phyloP scores from a whole-genome alignment of 225 moss, liverwort and hornwort genomes.

The Neckera pumila region DNA sequence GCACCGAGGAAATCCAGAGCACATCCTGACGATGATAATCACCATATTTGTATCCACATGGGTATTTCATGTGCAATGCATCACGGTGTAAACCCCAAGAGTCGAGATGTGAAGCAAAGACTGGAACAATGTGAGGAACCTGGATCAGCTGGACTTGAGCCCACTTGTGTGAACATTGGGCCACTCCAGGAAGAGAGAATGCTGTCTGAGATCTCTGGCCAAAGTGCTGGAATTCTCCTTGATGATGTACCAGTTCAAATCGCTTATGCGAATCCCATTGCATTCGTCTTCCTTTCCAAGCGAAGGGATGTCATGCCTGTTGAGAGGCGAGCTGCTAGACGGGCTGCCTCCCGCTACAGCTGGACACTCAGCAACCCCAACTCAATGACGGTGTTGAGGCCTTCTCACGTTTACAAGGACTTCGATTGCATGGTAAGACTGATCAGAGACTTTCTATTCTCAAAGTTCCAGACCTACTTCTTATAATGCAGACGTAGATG shows the following conservation, averaged over 20 bases:
- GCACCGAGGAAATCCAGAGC: not conserved
- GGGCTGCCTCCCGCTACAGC: not conserved
- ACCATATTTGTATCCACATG: not conserved
- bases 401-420: not conserved
- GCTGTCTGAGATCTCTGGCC: too few species aligned
- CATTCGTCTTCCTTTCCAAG: not conserved
- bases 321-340: not conserved
- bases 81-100: not conserved
- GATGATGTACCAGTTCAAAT: not conserved
- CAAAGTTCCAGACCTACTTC: not conserved
- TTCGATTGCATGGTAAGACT: not conserved
- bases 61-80: not conserved
- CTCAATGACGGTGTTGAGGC: not conserved
- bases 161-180: not conserved
- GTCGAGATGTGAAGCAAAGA: not conserved
- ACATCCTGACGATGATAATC: not conserved
- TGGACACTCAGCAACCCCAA: not conserved
- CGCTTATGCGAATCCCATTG: not conserved
- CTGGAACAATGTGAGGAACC: not conserved
- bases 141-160: not conserved
- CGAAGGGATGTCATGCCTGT: not conserved
- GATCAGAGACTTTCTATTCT: not conserved
- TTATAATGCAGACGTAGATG: not conserved
- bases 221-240: not conserved
- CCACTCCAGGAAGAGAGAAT: not conserved